Conservation (phyloP, 352 stramenopile genomes). For the Globisporangium megalacanthum region DNA sequence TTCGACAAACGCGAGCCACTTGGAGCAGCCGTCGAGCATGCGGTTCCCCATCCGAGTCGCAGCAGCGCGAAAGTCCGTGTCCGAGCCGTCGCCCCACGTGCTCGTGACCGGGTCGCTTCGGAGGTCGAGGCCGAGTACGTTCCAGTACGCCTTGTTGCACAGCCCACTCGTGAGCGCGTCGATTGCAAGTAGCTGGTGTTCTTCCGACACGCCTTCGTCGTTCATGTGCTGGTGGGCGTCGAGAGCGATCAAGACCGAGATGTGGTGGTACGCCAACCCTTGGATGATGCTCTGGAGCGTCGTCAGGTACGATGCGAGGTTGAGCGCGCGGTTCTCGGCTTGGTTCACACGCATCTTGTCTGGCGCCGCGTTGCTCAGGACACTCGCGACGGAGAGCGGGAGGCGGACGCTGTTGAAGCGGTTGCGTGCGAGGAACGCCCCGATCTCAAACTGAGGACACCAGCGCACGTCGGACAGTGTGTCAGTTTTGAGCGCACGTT, state of each 20-base stretch:
- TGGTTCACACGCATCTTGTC: conserved; percentile 24
- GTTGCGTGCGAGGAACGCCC: conserved; percentile 33
- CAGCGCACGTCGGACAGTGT: too few species aligned
- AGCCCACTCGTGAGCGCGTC: conserved; percentile 34
- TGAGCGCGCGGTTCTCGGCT: conserved; percentile 28
- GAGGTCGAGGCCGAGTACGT: conserved; percentile 67
- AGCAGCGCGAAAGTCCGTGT: conserved; percentile 40
- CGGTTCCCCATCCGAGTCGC: conserved; percentile 45
- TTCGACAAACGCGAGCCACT: conserved; percentile 71
- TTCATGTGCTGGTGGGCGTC: conserved; percentile 21
- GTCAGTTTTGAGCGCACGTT: too few species aligned
- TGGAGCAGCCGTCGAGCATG: conserved; percentile 59
- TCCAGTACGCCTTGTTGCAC: conserved; percentile 65
- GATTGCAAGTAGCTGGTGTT: conserved; percentile 35
- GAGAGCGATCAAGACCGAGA: conserved; percentile 40
- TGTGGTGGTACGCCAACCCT: conserved; percentile 32
- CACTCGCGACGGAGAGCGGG: conserved; percentile 26
- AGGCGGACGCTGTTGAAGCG: conserved; percentile 52
- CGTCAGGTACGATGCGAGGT: conserved; percentile 28
- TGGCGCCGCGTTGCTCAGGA: conserved; percentile 33
- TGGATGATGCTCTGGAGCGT: conserved; percentile 41
- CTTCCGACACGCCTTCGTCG: conserved; percentile 23
- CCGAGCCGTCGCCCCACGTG: conserved; percentile 42
- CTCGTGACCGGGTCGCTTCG: conserved; percentile 47
- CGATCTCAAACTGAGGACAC: conserved; percentile 31